These are phyloP conservation scores for Populus ilicifolia DNA, from an alignment of 345 rosid genomes.

Conservation along the genomic window DNA sequence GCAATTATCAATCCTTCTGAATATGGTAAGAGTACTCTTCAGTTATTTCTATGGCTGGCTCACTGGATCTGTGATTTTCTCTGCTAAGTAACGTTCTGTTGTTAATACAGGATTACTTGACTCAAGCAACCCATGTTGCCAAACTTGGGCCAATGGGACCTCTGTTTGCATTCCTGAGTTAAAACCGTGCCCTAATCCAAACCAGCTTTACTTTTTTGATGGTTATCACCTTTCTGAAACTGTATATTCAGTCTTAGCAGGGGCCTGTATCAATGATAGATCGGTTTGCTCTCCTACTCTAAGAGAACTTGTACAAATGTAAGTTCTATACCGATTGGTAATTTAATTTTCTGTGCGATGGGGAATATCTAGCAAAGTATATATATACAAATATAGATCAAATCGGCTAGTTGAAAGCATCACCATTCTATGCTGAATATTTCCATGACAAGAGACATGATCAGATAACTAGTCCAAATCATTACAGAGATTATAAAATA, in stretches of 20 bases:
- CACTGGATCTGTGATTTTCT: neutral
- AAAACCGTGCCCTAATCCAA: constrained; percentile 25
- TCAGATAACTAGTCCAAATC: no score
- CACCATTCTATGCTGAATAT: neutral
- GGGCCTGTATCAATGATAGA: constrained; percentile 26
- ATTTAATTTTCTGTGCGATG: neutral
- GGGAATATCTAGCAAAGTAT: neutral
- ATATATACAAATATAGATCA: no score
- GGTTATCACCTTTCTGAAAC: constrained; percentile 39
- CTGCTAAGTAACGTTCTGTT: neutral
- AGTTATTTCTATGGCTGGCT: neutral
- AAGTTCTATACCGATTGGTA: neutral
- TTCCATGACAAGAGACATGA: no score
- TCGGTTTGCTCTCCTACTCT: constrained; percentile 40
- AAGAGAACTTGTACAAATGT: constrained; percentile 23
- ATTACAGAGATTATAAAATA: neutral
- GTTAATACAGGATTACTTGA: constrained; percentile 29
- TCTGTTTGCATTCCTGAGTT: constrained; percentile 35
- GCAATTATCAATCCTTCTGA: constrained; percentile 33
- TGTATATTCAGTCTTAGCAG: constrained; percentile 26
- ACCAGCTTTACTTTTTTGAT: constrained; percentile 43
- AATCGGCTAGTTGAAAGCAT: no score
- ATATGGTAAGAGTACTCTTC: constrained; percentile 22
- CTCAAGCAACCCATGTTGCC: constrained; percentile 43
- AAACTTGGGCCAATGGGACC: constrained; percentile 41